Evolutionary conservation across 169 alveolate species (phyloP), one percentile per base, ranked within the genome.

Genomic region (Perkinsus olseni): DNA sequence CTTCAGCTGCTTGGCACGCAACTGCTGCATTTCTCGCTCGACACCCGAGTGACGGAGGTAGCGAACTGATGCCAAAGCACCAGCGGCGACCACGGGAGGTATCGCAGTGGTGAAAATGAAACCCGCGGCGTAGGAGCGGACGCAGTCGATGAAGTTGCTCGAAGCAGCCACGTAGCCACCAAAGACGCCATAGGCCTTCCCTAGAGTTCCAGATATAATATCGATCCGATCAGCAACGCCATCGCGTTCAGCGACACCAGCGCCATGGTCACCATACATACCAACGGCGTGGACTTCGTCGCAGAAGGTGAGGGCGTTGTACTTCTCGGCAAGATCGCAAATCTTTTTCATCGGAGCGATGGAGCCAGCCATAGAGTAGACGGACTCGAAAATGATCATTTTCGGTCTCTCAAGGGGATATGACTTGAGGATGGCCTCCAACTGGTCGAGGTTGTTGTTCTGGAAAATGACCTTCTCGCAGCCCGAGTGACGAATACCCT

Each of bases 201-300:
- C 98, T 39, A 97, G 95, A 34, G 99, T 97, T 39, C 99, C 99
- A 62, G 97, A 95, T 91, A 97, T 95, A 91, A 97, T 94, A 74
- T 96, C 98, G 48, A 96, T 93, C 28, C 96, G 93, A 91, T 95
- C 94, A 36, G 93, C 94, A 21, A 94, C n/a, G 38, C 97, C 97
- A 48, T 94, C 38, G 91, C 95, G 96, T 92, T 97, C 97, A 38
- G 96, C 92, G 48, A 97, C 96, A 20, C 99, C 99, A 0, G 97
- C 98, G 38, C 99, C 99, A 74, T 95, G 94, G 38, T 93, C 91
- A 8, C 99, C 99, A 92, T 97, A 97, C 92, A 97, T 94, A n/a
- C 99, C 99, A 38, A 97, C 98, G 20, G 99, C 98, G 92, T 97
- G 99, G 21, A 97, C 99, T 93, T 97, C 99, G 93, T 97, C 99